A percentile compares a stretch with the other conserved stretches of the same genome.
Conservation (phyloP, 176 grass and related monocot species). For the Leersia perrieri region DNA sequence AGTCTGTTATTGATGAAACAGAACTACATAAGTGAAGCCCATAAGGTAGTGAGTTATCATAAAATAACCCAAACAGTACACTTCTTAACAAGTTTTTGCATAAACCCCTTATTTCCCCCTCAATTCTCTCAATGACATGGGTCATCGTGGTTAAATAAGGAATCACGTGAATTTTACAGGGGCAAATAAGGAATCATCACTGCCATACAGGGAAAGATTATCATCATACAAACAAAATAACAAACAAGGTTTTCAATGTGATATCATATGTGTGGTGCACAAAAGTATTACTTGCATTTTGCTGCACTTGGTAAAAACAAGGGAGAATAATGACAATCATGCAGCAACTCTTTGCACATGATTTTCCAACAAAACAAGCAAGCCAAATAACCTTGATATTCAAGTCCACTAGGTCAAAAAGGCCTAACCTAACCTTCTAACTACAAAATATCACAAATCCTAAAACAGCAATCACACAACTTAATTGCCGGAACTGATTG, state of each 20-base stretch:
- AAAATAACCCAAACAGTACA: not conserved
- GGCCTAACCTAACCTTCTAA: not conserved
- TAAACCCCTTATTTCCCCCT: no score
- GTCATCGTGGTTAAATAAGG: no score
- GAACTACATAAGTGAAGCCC: conserved; percentile 9
- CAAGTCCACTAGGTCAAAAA: not conserved
- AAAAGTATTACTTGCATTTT: not conserved
- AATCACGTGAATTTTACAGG: no score
- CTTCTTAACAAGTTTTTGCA: not conserved
- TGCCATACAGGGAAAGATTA: not conserved
- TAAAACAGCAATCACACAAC: not conserved
- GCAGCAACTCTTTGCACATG: not conserved
- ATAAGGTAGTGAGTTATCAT: not conserved
- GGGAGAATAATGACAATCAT: not conserved
- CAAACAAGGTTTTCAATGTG: not conserved
- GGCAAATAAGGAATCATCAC: no score
- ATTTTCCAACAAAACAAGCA: not conserved
- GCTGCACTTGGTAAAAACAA: not conserved
- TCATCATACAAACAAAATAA: not conserved
- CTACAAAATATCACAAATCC: not conserved
- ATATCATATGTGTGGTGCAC: not conserved
- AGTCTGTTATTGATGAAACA: conserved; percentile 46
- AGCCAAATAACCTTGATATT: not conserved
- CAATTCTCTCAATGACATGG: no score
- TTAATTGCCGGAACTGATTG: not conserved